phyloP scores from a whole-genome alignment of 805 yeast species.

The Grigorovia yakushimaensis region DNA sequence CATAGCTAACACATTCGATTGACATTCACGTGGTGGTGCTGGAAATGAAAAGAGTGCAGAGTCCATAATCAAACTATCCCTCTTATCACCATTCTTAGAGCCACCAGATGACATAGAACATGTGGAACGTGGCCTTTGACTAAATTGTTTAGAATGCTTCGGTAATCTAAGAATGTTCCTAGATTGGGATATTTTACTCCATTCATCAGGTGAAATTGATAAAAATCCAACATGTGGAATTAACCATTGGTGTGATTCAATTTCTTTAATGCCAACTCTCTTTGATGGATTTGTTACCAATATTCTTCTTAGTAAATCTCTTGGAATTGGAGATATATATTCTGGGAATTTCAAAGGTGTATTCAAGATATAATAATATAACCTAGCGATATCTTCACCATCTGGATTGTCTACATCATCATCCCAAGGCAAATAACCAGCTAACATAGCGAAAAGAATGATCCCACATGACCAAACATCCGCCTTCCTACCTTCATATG shows the following conservation, averaged over 20 bases:
- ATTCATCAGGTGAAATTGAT: conserved; percentile 79
- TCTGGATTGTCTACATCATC: conserved; percentile 96
- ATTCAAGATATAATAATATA: conserved; percentile 83
- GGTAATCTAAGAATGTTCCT: conserved; percentile 8
- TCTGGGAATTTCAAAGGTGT: conserved; percentile 95
- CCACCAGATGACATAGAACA: conserved; percentile 29
- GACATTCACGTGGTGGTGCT: conserved; percentile 61
- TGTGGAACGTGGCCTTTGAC: conserved; percentile 22
- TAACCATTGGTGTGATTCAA: conserved; percentile 82
- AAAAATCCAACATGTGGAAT: conserved; percentile 74
- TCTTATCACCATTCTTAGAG: conserved; percentile 27
- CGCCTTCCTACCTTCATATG: conserved; percentile 90
- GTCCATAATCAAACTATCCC: conserved; percentile 28
- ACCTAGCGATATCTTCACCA: conserved; percentile 81
- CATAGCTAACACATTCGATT: conserved; percentile 46
- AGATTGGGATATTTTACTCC: conserved; percentile 49
- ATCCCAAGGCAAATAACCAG: conserved; percentile 95
- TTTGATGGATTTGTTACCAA: conserved; percentile 74
- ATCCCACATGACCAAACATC: conserved; percentile 98
- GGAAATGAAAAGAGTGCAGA: conserved; percentile 37
- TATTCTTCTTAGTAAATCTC: conserved; percentile 80
- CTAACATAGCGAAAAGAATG: conserved; percentile 90
- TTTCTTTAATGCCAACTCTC: conserved; percentile 59
- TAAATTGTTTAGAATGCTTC: conserved; percentile 8
- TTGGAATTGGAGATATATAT: conserved; percentile 78